Percentiles rank a stretch among this genome's conserved stretches.
These are phyloP conservation scores for Fusarium ambrosium DNA, from an alignment of 2,329 filamentous ascomycete species.

Conservation along the genomic window DNA sequence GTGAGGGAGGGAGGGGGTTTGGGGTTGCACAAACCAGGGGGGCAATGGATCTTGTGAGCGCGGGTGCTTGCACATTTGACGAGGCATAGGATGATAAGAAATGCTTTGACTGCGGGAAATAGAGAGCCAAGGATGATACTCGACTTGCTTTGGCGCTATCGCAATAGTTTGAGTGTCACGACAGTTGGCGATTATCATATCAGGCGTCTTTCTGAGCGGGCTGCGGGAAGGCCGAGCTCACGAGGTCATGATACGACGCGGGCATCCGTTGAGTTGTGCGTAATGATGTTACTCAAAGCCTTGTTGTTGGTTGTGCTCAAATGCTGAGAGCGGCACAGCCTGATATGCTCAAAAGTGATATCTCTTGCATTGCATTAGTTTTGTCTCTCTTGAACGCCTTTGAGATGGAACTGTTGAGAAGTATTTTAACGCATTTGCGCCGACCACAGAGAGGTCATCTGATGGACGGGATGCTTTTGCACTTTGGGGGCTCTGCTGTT, in stretches of 20 bases:
- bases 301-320: neutral
- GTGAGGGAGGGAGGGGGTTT: neutral
- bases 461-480: neutral
- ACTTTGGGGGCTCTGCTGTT: neutral
- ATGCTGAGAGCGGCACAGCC: neutral
- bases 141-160: constrained; percentile 4
- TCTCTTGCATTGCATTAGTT: neutral
- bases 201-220: neutral
- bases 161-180: constrained; percentile 1
- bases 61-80: constrained; percentile 21
- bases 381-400: neutral
- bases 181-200: constrained; percentile 6
- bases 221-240: constrained; percentile 17
- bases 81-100: neutral
- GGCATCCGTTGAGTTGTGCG: constrained; percentile 2
- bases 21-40: constrained; percentile 6
- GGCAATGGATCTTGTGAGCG: constrained; percentile 15
- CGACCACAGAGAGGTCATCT: neutral
- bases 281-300: neutral
- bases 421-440: neutral
- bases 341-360: neutral
- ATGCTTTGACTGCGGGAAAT: neutral
- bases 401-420: neutral
- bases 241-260: constrained; percentile 12
- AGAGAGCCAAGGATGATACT: neutral